Base-by-base conservation (phyloP, 179 eudicot genomes). In the Silene coronaria region DNA sequence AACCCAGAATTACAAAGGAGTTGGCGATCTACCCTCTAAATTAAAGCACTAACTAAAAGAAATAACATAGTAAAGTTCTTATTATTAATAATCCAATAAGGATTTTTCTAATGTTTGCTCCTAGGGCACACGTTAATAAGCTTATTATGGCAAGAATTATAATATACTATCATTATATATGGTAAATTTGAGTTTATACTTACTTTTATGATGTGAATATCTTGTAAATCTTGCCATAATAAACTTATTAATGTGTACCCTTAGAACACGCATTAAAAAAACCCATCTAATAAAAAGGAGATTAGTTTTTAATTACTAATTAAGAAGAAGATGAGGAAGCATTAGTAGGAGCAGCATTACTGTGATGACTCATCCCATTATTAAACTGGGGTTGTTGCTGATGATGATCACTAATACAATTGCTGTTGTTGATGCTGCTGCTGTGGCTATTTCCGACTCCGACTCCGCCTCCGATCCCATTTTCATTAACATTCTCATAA, bases 251-350 rank as follows among this genome's bases (percentile, higher is more conserved):
- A 48, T 5, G n/a, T 48, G n/a, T 48, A 48, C 4, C n/a, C 55
- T 2, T 16, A 12, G 1, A 48, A 14, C 53, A 46, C 0, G 13
- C n/a, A 4, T 51, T 51, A 51, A 19, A 51, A 51, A 51, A 45
- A 42, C 38, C 55, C 22, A 75, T n/a, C 58, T 61, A 79, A 61
- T 19, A 58, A 46, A 73, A 65, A 5, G 24, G 22, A 28, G 77
- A 28, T 58, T 42, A 66, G 67, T 60, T 38, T 9, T 42, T 19
- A 22, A 68, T 22, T 67, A 32, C 0, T 6, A 13, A 55, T 27
- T 19, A 76, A 73, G 68, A 81, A 78, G 81, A 81, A 38, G 81
- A 81, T 0, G 84, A 78, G 0, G 83, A 81, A 36, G 80, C 74
- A 69, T 32, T 77, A 77, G 62, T 80, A 77, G 71, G 27, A 71